Evolutionary conservation across 345 rosid genomes (phyloP).

Genomic region (Litchi chinensis): DNA sequence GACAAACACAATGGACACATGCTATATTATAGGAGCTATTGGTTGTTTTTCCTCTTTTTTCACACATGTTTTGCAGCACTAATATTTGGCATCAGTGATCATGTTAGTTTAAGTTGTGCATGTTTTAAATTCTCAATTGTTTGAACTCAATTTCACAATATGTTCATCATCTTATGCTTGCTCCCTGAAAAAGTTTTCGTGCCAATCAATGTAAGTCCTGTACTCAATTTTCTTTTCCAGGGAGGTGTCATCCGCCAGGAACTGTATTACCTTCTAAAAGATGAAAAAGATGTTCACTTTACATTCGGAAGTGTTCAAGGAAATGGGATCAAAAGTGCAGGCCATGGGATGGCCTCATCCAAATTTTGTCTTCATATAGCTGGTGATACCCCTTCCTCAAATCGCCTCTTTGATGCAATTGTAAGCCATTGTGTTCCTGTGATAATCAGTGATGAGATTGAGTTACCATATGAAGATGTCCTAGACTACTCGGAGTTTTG

Average conservation of each 20-base stretch:
- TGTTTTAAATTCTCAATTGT: not conserved
- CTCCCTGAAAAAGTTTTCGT: not conserved
- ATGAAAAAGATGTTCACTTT: constrained; percentile 87
- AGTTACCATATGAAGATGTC: constrained; percentile 88
- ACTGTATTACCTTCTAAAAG: constrained; percentile 81
- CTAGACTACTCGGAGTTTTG: constrained; percentile 81
- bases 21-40: not conserved
- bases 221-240: constrained; percentile 30
- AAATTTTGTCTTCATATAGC: constrained; percentile 91
- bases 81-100: not conserved
- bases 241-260: constrained; percentile 86
- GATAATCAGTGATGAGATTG: constrained; percentile 81
- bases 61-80: constrained; percentile 2
- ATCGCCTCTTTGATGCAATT: constrained; percentile 88
- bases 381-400: constrained; percentile 95
- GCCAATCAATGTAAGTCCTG: not conserved
- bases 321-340: constrained; percentile 62
- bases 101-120: not conserved
- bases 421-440: constrained; percentile 90
- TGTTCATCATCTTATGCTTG: not conserved
- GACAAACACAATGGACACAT: not conserved
- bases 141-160: not conserved
- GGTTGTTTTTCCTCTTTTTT: not conserved
- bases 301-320: constrained; percentile 70
- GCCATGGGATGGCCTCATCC: constrained; percentile 85